Base-by-base conservation (phyloP, 2,329 filamentous ascomycete genomes). In the Septoria petroselini region DNA sequence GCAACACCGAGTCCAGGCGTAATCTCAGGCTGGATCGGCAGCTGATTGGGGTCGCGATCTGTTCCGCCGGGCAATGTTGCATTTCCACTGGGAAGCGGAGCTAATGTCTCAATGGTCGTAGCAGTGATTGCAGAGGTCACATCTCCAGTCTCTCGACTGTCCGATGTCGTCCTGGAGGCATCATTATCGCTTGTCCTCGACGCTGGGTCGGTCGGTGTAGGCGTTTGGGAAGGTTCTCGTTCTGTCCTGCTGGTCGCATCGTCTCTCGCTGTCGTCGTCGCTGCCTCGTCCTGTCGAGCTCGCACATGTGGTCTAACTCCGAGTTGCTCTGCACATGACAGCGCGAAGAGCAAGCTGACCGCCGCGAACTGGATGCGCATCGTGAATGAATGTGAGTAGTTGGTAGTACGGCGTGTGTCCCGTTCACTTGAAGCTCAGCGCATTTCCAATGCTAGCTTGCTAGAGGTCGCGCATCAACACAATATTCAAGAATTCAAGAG, bases 1-100 rank as follows among this genome's bases (percentile, higher is more conserved):
- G 83, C 84, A 41, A 96, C 80, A 2, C 83, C 88, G 70, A 88
- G 83, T 33, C 84, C 89, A 2, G 91, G 90, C 1, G 89, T 95
- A 40, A 97, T 76, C 48, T 68, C 71, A 0, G 91, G 90, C 18
- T 79, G 63, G 27, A 95, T 72, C 0, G 91, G 91, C 14, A 96
- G 76, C 15, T 15, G 40, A 14, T 52, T 49, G 4, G 19, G 19
- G 18, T 48, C 27, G 21, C 25, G 44, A 14, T 44, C 35, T 9
- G 30, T 17, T 19, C 47, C 38, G 37, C 37, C 41, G 3, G 50
- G 41, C 11, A 35, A 25, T n/a, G 48, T 55, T 21, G 40, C 34
- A 33, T 52, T 48, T 27, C 44, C 21, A 35, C 42, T 40, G 15
- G 41, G 25, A 9, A 48, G 44, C 18, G 40, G 12, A 6, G 25